Conservation (phyloP, 2,329 filamentous ascomycete genomes). For the Lachnellula subtilissima region DNA sequence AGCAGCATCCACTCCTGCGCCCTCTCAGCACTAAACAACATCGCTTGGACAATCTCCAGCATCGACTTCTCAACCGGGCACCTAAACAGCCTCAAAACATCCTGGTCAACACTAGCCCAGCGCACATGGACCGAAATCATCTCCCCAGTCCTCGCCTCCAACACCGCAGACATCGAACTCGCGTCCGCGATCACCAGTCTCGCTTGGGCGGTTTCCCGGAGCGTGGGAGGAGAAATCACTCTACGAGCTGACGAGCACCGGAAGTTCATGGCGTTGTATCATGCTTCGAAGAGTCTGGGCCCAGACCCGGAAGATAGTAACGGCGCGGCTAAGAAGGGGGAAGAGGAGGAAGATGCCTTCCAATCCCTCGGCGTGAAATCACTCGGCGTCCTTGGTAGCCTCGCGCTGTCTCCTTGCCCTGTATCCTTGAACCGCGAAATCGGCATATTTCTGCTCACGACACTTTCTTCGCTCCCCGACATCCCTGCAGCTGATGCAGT, state of each 20-base stretch:
- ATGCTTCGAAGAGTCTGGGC: slow-evolving; percentile 45
- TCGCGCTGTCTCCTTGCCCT: slow-evolving; percentile 53
- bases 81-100: slow-evolving; percentile 42
- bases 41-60: slow-evolving; percentile 61
- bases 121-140: slow-evolving; percentile 55
- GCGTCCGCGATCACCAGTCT: slow-evolving; percentile 61
- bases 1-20: slow-evolving; percentile 48
- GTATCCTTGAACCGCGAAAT: slow-evolving; percentile 55
- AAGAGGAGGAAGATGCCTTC: slow-evolving; percentile 43
- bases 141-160: slow-evolving; percentile 51
- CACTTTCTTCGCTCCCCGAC: slow-evolving; percentile 47
- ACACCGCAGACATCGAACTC: slow-evolving; percentile 56
- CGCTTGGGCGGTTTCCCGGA: slow-evolving; percentile 60
- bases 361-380: slow-evolving; percentile 60
- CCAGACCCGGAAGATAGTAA: slow-evolving; percentile 20
- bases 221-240: slow-evolving; percentile 45
- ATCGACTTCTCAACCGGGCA: slow-evolving; percentile 55
- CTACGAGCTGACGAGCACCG: slow-evolving; percentile 50
- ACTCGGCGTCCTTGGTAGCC: slow-evolving; percentile 60
- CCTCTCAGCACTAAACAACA: slow-evolving; percentile 60
- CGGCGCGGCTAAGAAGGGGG: slow-evolving; percentile 10
- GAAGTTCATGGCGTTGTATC: slow-evolving; percentile 62
- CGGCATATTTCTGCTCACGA: slow-evolving; percentile 56
- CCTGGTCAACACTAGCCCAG: slow-evolving; percentile 51
- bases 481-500: slow-evolving; percentile 54